Conservation (phyloP, 352 stramenopile genomes). For the Pythium chondricola region DNA sequence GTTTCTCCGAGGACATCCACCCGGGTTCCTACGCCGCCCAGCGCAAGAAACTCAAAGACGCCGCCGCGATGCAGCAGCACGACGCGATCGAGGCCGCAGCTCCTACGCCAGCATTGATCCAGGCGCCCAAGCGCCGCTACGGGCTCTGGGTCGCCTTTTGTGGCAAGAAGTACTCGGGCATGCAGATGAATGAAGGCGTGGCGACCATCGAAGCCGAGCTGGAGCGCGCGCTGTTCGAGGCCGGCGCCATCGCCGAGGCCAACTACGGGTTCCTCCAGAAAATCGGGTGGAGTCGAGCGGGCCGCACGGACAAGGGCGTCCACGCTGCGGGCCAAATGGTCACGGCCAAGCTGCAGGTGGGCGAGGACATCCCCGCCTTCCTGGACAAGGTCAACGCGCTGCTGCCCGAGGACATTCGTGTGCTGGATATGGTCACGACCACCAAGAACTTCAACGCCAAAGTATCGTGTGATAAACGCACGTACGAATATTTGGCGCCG, state of each 20-base stretch:
- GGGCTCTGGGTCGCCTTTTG: conserved; percentile 85
- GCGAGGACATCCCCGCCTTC: conserved; percentile 62
- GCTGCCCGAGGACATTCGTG: conserved; percentile 76
- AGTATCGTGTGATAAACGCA: conserved; percentile 82
- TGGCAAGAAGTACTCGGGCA: conserved; percentile 85
- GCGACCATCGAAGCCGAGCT: conserved; percentile 89
- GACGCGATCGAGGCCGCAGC: conserved; percentile 7
- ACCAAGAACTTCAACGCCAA: conserved; percentile 92
- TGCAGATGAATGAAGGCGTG: conserved; percentile 88
- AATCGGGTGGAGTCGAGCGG: conserved; percentile 86
- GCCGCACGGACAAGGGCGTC: conserved; percentile 89
- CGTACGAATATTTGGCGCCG: conserved; percentile 88
- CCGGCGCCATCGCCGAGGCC: conserved; percentile 74
- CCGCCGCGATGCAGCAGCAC: not conserved
- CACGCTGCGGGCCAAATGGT: conserved; percentile 84
- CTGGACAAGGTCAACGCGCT: conserved; percentile 59
- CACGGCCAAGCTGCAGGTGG: conserved; percentile 80
- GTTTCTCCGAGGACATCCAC: conserved; percentile 59
- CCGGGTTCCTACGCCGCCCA: conserved; percentile 72
- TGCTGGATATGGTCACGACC: conserved; percentile 78
- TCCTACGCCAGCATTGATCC: not conserved
- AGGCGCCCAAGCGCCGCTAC: conserved; percentile 55
- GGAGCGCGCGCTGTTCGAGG: conserved; percentile 82
- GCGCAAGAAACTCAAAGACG: conserved; percentile 15
- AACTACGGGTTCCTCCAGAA: conserved; percentile 91